Evolutionary conservation across 371 early-diverging fungal species (phyloP).

Genomic region (Choanephora cucurbitarum): DNA sequence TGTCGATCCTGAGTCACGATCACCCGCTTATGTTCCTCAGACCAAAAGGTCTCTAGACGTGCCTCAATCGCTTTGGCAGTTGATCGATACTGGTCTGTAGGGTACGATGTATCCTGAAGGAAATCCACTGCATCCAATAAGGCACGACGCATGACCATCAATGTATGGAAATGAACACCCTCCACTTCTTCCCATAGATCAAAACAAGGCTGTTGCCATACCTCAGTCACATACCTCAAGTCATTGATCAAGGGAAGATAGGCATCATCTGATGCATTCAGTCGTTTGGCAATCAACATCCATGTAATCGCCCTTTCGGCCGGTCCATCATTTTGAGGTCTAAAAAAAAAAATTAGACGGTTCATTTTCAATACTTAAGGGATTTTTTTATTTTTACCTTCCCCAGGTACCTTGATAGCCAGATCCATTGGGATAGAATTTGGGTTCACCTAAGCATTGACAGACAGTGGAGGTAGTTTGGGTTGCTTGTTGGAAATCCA

Average conservation of each 20-base stretch:
- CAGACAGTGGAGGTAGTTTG: slow-evolving; percentile 31
- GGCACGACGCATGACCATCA: slow-evolving; percentile 64
- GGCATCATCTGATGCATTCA: slow-evolving; percentile 1
- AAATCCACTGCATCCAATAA: slow-evolving; percentile 53
- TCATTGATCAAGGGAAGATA: slow-evolving; percentile 39
- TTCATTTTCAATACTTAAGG: too few species aligned
- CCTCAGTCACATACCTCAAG: slow-evolving; percentile 61
- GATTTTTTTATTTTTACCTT: slow-evolving; percentile 27
- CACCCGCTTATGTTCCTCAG: slow-evolving; percentile 16
- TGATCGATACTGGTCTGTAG: background rate
- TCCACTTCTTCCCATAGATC: slow-evolving; percentile 67
- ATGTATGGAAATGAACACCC: slow-evolving; percentile 71
- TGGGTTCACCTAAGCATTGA: slow-evolving; percentile 74
- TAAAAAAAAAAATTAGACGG: too few species aligned
- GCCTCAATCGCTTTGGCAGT: slow-evolving; percentile 22
- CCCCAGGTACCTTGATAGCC: slow-evolving; percentile 64
- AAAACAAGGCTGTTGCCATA: slow-evolving; percentile 48
- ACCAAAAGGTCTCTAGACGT: slow-evolving; percentile 52
- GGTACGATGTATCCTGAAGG: slow-evolving; percentile 11
- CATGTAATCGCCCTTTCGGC: slow-evolving; percentile 67
- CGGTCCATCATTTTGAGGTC: slow-evolving; percentile 86
- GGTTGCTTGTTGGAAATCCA: slow-evolving; percentile 34
- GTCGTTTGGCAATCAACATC: slow-evolving; percentile 45
- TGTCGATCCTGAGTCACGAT: slow-evolving; percentile 44
- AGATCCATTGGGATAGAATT: slow-evolving; percentile 67